These are phyloP conservation scores for Phaeosphaeriaceae sp. DNA, from an alignment of 2,329 filamentous ascomycete species.

Conservation along the genomic window DNA sequence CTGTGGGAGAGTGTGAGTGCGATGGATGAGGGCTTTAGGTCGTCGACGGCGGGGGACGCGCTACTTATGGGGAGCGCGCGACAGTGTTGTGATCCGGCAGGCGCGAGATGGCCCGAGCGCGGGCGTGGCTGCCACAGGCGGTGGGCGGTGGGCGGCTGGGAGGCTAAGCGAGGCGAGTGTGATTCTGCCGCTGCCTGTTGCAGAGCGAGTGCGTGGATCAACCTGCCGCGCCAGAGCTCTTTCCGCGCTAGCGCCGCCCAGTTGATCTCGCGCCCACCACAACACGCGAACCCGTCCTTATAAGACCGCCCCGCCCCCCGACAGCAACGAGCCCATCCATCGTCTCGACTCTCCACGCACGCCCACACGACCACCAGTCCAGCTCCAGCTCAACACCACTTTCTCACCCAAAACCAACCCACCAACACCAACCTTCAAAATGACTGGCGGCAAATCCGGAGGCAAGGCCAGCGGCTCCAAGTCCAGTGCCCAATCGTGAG, in stretches of 20 bases:
- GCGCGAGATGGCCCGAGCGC: conserved; percentile 40
- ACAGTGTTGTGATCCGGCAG: conserved; percentile 49
- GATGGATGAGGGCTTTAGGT: conserved; percentile 40
- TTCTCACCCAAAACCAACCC: conserved; percentile 30
- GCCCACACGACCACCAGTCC: conserved; percentile 28
- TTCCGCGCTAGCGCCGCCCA: conserved; percentile 38
- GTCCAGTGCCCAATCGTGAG: conserved; percentile 96
- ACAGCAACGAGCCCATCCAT: conserved; percentile 50
- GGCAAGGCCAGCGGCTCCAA: conserved; percentile 99
- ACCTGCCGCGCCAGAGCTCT: conserved; percentile 10
- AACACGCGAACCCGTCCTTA: conserved; percentile 49
- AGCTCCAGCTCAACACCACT: conserved; percentile 22
- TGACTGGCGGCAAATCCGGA: conserved; percentile 99
- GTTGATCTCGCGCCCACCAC: conserved; percentile 52
- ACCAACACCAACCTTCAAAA: conserved; percentile 70
- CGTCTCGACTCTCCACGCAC: conserved; percentile 44
- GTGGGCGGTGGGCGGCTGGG: conserved; percentile 10
- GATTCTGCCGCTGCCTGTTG: conserved; percentile 19
- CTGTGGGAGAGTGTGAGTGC: conserved; percentile 28
- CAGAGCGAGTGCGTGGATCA: background rate
- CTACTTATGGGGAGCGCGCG: conserved; percentile 51
- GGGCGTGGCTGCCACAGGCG: conserved; percentile 21
- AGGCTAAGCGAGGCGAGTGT: conserved; percentile 34
- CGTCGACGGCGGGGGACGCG: conserved; percentile 51
- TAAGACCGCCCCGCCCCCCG: conserved; percentile 48